Evolutionary conservation across 106 monocot species (phyloP).

Genomic region (Dendrobium nobile): DNA sequence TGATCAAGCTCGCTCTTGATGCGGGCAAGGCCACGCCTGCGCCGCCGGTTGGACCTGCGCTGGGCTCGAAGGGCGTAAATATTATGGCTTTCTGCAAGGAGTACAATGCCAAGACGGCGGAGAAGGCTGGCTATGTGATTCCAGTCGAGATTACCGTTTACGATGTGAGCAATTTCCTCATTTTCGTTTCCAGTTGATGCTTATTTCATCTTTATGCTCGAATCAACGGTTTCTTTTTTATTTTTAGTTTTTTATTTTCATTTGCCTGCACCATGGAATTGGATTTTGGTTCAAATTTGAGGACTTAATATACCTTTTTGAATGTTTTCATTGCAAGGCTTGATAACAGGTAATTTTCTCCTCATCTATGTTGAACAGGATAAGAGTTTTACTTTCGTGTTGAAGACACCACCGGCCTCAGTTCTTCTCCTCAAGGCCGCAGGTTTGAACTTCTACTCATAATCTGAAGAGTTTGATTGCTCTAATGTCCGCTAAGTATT

Average conservation of each 20-base stretch:
- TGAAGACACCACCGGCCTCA: constrained; percentile 96
- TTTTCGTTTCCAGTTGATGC: not conserved
- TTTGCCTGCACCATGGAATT: not conserved
- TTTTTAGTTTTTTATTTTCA: not conserved
- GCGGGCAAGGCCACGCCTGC: constrained; percentile 98
- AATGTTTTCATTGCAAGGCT: not conserved
- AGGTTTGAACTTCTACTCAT: constrained; percentile 33
- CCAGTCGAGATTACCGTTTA: constrained; percentile 96
- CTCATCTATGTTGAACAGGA: constrained; percentile 43
- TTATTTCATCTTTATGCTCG: not conserved
- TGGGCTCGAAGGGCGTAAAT: constrained; percentile 96
- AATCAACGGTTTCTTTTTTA: not conserved
- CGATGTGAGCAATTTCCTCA: constrained; percentile 56
- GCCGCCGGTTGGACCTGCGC: constrained; percentile 93
- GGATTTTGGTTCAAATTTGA: not conserved
- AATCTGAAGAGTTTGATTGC: not conserved
- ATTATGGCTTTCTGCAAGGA: constrained; percentile 99
- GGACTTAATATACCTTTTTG: not conserved
- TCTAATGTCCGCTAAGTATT: not conserved
- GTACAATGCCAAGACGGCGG: constrained; percentile 95
- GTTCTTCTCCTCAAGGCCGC: constrained; percentile 97
- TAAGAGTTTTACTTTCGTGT: constrained; percentile 94
- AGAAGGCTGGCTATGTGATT: constrained; percentile 89
- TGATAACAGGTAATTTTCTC: not conserved
- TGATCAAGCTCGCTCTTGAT: constrained; percentile 89